These are phyloP conservation scores for Cercophora sp. DNA, from an alignment of 495 filamentous ascomycete genomes.

Conservation along the genomic window DNA sequence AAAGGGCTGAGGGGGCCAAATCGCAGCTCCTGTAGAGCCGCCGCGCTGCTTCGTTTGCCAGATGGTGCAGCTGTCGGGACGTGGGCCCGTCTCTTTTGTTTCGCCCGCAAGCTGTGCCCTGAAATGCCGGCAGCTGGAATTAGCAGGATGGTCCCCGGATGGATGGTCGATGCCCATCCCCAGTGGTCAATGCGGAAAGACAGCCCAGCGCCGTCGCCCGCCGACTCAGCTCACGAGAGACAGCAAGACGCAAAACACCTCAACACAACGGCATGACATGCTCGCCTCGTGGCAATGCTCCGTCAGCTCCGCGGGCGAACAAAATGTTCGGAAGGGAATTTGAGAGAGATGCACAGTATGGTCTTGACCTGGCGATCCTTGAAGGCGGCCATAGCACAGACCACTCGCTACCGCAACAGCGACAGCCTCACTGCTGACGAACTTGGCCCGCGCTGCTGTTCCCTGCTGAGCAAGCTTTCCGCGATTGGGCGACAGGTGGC, in stretches of 20 bases:
- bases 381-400: too few species aligned
- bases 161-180: neutral
- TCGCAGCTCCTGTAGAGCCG: conserved; percentile 25
- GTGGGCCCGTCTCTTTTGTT: neutral
- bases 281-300: too few species aligned
- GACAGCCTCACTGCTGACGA: too few species aligned
- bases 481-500: too few species aligned
- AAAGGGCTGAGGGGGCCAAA: conserved; percentile 22
- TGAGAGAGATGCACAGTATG: too few species aligned
- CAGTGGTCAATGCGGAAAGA: conserved; percentile 2
- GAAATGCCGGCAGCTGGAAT: conserved; percentile 6
- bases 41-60: conserved; percentile 17
- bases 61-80: neutral
- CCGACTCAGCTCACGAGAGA: neutral
- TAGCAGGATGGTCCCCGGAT: neutral
- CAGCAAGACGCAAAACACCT: neutral
- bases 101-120: neutral
- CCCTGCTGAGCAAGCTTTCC: too few species aligned
- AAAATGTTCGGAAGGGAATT: too few species aligned
- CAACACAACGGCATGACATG: too few species aligned
- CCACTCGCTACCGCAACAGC: too few species aligned
- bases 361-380: too few species aligned
- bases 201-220: neutral
- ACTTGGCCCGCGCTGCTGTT: too few species aligned
- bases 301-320: too few species aligned